Conservation (phyloP, 2,329 filamentous ascomycete genomes). For the Botrytis deweyae region DNA sequence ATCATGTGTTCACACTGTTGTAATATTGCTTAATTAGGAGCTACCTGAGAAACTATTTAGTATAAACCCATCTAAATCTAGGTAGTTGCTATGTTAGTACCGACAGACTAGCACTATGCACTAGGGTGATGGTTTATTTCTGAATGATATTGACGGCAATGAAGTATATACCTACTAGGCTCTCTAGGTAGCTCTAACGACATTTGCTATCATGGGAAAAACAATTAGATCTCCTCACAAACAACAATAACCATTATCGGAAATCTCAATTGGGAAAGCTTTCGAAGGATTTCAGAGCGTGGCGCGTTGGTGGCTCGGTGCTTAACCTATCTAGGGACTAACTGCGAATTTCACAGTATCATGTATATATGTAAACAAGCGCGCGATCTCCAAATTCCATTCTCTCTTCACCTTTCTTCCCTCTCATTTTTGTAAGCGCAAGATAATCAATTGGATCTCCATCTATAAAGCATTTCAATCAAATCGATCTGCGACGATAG, state of each 20-base stretch:
- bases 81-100: neutral
- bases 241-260: neutral
- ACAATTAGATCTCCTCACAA: neutral
- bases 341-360: neutral
- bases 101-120: neutral
- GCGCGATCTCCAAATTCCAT: neutral
- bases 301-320: conserved; percentile 12
- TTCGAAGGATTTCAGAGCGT: neutral
- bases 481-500: neutral
- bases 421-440: neutral
- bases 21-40: neutral
- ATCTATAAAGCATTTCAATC: neutral
- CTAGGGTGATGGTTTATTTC: neutral
- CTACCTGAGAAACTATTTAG: neutral
- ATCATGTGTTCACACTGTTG: neutral
- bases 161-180: neutral
- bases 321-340: conserved; percentile 13
- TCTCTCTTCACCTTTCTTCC: neutral
- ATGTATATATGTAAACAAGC: conserved; percentile 5
- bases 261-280: neutral
- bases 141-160: neutral
- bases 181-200: neutral
- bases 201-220: neutral
- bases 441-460: neutral
- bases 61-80: neutral